Evolutionary conservation across 2,329 filamentous ascomycete genomes (phyloP).

Genomic region (Fusarium mexicanum): DNA sequence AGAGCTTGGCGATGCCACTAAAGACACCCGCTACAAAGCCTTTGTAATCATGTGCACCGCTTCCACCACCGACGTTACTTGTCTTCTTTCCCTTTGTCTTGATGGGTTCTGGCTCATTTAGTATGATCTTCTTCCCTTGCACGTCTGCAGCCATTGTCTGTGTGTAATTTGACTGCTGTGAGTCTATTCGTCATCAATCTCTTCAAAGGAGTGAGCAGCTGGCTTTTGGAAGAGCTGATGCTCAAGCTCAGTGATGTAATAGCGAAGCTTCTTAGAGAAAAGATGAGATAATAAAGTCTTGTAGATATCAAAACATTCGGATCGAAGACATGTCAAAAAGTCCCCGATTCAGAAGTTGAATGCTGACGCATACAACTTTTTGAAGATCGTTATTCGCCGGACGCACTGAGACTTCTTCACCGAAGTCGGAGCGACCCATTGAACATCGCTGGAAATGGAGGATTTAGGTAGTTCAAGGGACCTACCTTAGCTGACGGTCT

Average conservation of each 20-base stretch:
- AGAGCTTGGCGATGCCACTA: conserved; percentile 89
- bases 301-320: not conserved
- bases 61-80: not conserved
- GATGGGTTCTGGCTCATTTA: not conserved
- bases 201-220: not conserved
- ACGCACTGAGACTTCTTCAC: conserved; percentile 17
- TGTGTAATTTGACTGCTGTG: not conserved
- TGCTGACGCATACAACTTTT: conserved; percentile 28
- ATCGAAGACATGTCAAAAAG: not conserved
- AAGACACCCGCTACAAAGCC: conserved; percentile 99
- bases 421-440: conserved; percentile 24
- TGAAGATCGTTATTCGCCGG: conserved; percentile 31
- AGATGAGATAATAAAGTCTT: not conserved
- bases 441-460: not conserved
- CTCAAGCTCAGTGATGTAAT: not conserved
- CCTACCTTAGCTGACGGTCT: not conserved
- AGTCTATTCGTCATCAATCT: conserved; percentile 12
- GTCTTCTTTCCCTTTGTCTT: conserved; percentile 10
- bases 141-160: conserved; percentile 39
- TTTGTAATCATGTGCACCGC: conserved; percentile 71
- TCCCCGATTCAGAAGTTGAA: conserved; percentile 11
- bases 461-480: not conserved
- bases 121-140: conserved; percentile 9
- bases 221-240: not conserved
- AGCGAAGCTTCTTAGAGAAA: not conserved